phyloP scores from a whole-genome alignment of 139 green algal species.

The Desmodesmus armatus region DNA sequence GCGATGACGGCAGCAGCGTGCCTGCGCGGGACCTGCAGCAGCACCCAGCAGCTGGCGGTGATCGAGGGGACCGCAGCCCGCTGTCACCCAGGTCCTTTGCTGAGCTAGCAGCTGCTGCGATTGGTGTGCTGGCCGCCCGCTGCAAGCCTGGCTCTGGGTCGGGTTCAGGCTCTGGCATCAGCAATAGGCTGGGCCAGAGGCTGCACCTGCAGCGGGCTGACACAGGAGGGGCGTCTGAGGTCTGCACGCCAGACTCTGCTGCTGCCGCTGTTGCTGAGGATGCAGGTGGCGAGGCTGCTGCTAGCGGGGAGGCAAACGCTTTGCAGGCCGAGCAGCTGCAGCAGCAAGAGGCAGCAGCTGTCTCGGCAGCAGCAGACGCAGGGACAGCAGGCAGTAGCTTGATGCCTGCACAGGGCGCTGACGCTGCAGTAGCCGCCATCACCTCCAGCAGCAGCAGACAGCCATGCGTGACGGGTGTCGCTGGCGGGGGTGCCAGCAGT shows the following conservation, averaged over 20 bases:
- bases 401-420: too few relatives aligned
- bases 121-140: background rate
- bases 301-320: too few relatives aligned
- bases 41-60: background rate
- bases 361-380: too few relatives aligned
- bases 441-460: background rate
- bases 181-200: slow-evolving; percentile 8
- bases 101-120: background rate
- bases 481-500: background rate
- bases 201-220: slow-evolving; percentile 6
- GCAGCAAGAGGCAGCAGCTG: too few relatives aligned
- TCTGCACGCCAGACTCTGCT: background rate
- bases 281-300: background rate
- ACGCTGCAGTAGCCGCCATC: too few relatives aligned
- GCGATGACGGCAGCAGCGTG: background rate
- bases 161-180: background rate
- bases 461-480: background rate
- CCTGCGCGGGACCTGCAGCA: background rate
- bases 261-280: background rate
- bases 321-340: too few relatives aligned
- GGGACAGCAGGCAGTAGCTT: background rate
- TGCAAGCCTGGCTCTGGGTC: background rate
- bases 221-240: background rate
- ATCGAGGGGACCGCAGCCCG: slow-evolving; percentile 7
- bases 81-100: background rate